These are phyloP conservation scores for Coniochaeta sp. DNA, from an alignment of 2,329 filamentous ascomycete genomes.

Conservation along the genomic window DNA sequence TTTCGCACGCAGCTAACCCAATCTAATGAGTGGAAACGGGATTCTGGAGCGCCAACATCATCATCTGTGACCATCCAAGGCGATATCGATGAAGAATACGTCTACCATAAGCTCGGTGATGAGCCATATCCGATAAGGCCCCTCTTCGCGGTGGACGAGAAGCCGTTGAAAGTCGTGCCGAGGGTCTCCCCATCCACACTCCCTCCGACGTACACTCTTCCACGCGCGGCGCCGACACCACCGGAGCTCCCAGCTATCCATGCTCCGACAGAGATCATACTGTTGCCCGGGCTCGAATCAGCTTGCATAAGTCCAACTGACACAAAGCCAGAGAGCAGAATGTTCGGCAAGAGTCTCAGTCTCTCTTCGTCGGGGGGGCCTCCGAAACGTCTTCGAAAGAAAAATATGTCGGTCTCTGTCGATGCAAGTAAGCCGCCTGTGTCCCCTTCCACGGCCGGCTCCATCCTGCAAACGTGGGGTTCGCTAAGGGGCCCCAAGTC, in stretches of 20 bases:
- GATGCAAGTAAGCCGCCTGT: not conserved
- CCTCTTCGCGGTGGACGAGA: not conserved
- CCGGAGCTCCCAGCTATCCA: not conserved
- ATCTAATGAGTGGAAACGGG: constrained; percentile 40
- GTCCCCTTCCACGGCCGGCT: not conserved
- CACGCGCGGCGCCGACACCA: constrained; percentile 1
- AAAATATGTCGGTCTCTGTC: not conserved
- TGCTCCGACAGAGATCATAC: not conserved
- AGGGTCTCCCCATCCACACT: constrained; percentile 19
- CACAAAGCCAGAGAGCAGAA: not conserved
- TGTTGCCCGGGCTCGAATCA: not conserved
- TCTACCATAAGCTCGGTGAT: constrained; percentile 10
- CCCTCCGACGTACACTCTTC: constrained; percentile 21
- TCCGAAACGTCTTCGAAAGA: not conserved
- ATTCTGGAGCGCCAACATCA: constrained; percentile 44
- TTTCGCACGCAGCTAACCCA: constrained; percentile 25
- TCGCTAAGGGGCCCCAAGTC: constrained; percentile 16
- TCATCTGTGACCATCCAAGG: constrained; percentile 31
- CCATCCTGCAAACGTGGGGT: constrained; percentile 11
- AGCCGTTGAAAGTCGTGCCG: not conserved
- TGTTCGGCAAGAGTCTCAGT: not conserved
- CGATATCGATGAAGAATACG: constrained; percentile 20
- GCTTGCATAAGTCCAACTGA: not conserved
- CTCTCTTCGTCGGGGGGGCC: not conserved
- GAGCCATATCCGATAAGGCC: not conserved